Evolutionary conservation across 768 basidiomycete species (phyloP).

Genomic region (Xerocomus potaroensis): DNA sequence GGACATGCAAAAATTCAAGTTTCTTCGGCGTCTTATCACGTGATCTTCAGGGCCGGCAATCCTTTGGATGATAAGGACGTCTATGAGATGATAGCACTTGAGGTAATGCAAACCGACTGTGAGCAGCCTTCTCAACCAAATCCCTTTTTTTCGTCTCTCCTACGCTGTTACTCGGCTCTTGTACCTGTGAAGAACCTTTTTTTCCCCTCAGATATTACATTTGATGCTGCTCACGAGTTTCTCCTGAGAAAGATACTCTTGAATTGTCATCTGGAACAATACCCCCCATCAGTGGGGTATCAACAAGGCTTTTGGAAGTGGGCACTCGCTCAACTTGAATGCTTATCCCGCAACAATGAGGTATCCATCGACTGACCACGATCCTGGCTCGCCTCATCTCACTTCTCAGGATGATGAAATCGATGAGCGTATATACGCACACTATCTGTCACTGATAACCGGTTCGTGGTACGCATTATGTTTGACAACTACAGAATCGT

Average conservation of each 20-base stretch:
- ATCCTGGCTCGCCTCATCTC: conserved; percentile 3
- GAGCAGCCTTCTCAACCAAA: neutral
- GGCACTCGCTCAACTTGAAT: conserved; percentile 53
- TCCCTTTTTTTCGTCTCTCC: conserved; percentile 36
- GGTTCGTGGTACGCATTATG: conserved; percentile 23
- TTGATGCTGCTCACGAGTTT: conserved; percentile 47
- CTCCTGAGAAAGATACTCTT: conserved; percentile 50
- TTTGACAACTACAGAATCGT: neutral
- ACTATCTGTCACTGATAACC: conserved; percentile 47
- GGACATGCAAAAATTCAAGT: conserved; percentile 14
- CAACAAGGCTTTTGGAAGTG: conserved; percentile 74
- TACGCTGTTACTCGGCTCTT: conserved; percentile 53
- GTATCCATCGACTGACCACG: conserved; percentile 28
- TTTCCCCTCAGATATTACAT: conserved; percentile 38
- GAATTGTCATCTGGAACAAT: conserved; percentile 48
- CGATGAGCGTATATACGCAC: conserved; percentile 60
- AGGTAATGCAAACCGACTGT: no score
- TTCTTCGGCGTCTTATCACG: conserved; percentile 15
- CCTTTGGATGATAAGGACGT: neutral
- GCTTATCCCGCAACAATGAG: conserved; percentile 36
- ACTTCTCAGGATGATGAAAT: conserved; percentile 53
- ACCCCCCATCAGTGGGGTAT: conserved; percentile 61
- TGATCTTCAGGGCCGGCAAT: conserved; percentile 22
- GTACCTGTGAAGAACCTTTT: conserved; percentile 38
- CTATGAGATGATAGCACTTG: no score